Conservation (phyloP, 148 eudicot species). For the Chenopodium berlandieri region DNA sequence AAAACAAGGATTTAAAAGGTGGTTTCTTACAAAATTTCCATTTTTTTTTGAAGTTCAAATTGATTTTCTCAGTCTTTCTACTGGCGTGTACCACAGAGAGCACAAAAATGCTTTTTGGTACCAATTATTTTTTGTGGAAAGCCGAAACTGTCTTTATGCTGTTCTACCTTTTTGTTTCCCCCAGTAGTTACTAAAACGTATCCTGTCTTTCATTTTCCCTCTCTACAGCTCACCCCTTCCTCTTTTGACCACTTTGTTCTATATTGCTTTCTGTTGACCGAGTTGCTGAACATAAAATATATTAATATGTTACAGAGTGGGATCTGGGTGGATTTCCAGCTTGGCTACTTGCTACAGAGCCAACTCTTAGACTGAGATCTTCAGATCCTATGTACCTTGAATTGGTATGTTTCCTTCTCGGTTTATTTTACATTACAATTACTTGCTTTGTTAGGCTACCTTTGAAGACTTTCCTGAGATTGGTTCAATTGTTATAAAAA, state of each 20-base stretch:
- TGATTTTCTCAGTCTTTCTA: too few relatives aligned
- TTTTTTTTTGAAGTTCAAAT: too few relatives aligned
- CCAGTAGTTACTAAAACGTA: not conserved
- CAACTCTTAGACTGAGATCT: slow-evolving; percentile 75
- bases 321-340: slow-evolving; percentile 98
- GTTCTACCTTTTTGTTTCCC: not conserved
- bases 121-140: not conserved
- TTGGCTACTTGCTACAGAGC: slow-evolving; percentile 83
- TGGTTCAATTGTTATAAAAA: not conserved
- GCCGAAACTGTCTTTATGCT: not conserved
- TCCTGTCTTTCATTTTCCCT: too few relatives aligned
- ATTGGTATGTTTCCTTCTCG: slow-evolving; percentile 44
- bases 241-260: not conserved
- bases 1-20: too few relatives aligned
- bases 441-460: not conserved
- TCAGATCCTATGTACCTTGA: slow-evolving; percentile 74
- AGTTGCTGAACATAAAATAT: slow-evolving; percentile 4
- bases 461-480: not conserved
- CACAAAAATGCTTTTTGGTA: not conserved
- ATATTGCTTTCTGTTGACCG: not conserved
- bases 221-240: not conserved
- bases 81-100: slow-evolving; percentile 8
- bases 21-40: too few relatives aligned
- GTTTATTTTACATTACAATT: not conserved
- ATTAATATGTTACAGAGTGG: slow-evolving; percentile 68